Base-by-base conservation (phyloP, 495 filamentous ascomycete genomes). In the Amorphotheca resinae region DNA sequence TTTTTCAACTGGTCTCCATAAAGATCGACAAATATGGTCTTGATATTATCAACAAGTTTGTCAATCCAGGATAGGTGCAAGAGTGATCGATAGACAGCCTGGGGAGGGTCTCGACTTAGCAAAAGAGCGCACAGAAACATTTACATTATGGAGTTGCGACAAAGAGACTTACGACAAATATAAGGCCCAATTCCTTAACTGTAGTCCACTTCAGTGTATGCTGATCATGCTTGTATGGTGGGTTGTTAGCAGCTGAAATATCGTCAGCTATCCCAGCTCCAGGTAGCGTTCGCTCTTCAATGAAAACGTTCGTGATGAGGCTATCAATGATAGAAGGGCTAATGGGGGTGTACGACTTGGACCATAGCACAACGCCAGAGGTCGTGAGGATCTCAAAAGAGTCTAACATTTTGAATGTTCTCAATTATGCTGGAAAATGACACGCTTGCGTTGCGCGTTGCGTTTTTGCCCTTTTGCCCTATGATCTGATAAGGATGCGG, bases 41-140 rank as follows among this genome's bases (percentile, higher is more conserved):
- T 82, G 40, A 96, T 83, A 49, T 95, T 94, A 54, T 95, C 88
- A 44, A 98, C 69, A 16, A 98, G 82, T 60, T 88, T 89, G 57
- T 96, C 91, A 50, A 96, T 85, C 91, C 91, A 98, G 2, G 85
- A 84, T 12, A 98, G 77, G 58, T 95, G 89, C 7, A 98, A 65
- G 6, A 98, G 73, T 20, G 87, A 95, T 59, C 93, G 84, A 62
- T 98, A 98, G 45, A 98, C 91, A 41, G 89, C 91, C 89, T 98
- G 54, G 7, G 38, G 6, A 6, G 14, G 9, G 6, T 2, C 11
- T 18, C 41, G 49, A 42, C 22, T 32, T 37, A 37, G 22, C 22
- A 21, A 43, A 21, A 9, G 23, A 32, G 18, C 60, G 38, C 60
- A 51, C 18, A 53, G 28, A 23, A 8, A 21, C 20, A n/a, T 3